Evolutionary conservation across 164 flowering plant genomes (phyloP), one percentile per base, ranked within the genome.

Genomic region (Malania oleifera): DNA sequence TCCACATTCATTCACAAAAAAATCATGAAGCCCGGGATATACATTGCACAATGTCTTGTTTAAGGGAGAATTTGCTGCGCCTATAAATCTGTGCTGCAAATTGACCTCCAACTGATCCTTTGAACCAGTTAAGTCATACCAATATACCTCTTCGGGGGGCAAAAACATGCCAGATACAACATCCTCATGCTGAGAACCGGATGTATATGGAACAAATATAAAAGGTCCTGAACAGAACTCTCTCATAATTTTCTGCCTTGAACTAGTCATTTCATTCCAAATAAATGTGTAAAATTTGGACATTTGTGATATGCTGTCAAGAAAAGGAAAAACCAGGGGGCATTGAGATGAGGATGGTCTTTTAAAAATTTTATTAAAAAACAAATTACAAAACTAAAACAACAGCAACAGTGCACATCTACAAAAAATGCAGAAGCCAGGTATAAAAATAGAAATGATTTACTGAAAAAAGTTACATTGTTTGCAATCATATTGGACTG

Each of bases 221-320:
- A 69, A 88, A 57, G 90, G 80, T 7, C 77, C 81, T 25, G 80
- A 76, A 48, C 23, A 58, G 2, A 93, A 63, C 57, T 68, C 78
- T 34, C 70, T 72, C 10, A 61, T 20, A 26, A 78, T 57, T 70
- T 75, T 69, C 54, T 63, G 58, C 68, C 66, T 72, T 43, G 82
- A 73, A 60, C 66, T 31, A 61, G 72, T 5, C 43, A 77, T 70
- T 66, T 70, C 89, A 69, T 72, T 72, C 95, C 86, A 86, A 62
- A 93, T 73, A 64, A 78, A 82, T 59, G 78, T 24, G 71, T 90
- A 93, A 23, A 86, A 79, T 63, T 72, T 86, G 55, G 86, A 77
- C 96, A 93, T 90, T 67, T 93, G 97, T 48, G 78, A 65, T 28
- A 86, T 57, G 75, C 99, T 93, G 92, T 24, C 26, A 68, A 6